These are phyloP conservation scores for Glutinoglossum americanum DNA, from an alignment of 495 filamentous ascomycete species.

Conservation along the genomic window DNA sequence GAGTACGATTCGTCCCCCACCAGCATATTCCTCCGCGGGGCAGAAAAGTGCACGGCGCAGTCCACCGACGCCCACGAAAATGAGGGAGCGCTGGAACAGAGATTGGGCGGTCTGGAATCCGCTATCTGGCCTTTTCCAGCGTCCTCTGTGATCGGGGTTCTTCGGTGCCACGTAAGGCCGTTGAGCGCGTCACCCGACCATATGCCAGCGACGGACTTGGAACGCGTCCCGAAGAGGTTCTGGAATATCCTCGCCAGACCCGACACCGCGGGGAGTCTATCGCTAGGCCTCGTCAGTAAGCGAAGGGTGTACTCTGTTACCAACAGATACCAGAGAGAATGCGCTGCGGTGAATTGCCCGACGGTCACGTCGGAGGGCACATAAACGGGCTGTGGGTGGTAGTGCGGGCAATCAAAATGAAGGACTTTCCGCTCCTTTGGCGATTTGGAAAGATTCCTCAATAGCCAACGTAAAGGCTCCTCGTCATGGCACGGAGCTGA, in stretches of 20 bases:
- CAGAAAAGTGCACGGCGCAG: background rate
- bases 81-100: background rate
- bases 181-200: background rate
- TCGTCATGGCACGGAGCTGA: background rate
- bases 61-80: background rate
- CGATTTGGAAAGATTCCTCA: background rate
- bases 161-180: background rate
- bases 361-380: background rate
- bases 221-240: background rate
- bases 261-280: background rate
- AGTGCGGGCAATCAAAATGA: background rate
- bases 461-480: background rate
- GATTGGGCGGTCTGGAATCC: background rate
- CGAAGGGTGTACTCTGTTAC: background rate
- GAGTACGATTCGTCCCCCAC: background rate
- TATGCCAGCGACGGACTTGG: background rate
- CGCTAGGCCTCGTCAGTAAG: background rate
- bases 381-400: background rate
- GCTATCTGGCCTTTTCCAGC: background rate
- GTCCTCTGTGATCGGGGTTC: background rate
- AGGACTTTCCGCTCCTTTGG: background rate
- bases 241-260: background rate
- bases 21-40: background rate
- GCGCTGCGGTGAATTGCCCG: background rate
- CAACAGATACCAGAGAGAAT: background rate